phyloP scores from a whole-genome alignment of 306 rosid species.

The Begonia peltatifolia region DNA sequence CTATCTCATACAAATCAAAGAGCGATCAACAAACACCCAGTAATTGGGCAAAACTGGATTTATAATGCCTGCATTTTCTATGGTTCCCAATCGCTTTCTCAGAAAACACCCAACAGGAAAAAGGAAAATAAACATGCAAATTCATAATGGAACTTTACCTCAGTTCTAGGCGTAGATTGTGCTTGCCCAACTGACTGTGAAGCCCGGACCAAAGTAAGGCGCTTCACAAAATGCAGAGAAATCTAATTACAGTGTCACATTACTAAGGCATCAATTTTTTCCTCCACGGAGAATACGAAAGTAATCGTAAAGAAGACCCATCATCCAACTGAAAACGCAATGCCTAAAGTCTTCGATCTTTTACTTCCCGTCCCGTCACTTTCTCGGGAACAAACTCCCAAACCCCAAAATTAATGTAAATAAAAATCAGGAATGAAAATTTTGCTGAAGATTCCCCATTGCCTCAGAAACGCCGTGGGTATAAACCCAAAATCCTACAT shows the following conservation, averaged over 20 bases:
- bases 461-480: not conserved
- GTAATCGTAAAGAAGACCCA: not conserved
- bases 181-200: not conserved
- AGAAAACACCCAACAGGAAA: slow-evolving; percentile 1
- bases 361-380: not conserved
- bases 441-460: not conserved
- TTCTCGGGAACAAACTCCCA: slow-evolving; percentile 8
- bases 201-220: not conserved
- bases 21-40: not conserved
- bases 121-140: slow-evolving; percentile 6
- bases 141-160: not conserved
- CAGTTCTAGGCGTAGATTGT: not conserved
- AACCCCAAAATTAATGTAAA: not conserved
- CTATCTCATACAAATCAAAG: slow-evolving; percentile 3
- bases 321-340: not conserved
- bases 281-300: not conserved
- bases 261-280: not conserved
- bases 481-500: not conserved
- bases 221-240: not conserved
- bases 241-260: not conserved
- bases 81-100: slow-evolving; percentile 1
- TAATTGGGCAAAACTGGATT: not conserved
- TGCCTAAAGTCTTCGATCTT: slow-evolving; percentile 2
- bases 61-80: slow-evolving; percentile 2
- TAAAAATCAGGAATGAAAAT: not conserved